Conservation (phyloP, 176 grass and related monocot species). For the Secale cereale region DNA sequence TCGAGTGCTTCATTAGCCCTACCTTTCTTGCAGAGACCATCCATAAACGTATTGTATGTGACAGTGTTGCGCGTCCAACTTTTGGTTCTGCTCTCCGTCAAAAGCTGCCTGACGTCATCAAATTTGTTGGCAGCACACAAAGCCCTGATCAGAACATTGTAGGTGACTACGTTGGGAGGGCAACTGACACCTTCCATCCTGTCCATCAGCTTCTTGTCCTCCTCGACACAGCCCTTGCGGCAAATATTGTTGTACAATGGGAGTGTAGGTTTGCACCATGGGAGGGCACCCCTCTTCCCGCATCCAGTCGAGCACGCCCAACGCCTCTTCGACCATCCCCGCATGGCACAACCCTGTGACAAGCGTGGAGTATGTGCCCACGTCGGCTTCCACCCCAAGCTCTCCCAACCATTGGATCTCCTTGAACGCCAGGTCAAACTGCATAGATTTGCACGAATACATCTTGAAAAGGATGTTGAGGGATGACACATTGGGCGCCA, state of each 20-base stretch:
- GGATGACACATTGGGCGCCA: slow-evolving; percentile 39
- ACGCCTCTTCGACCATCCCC: slow-evolving; percentile 43
- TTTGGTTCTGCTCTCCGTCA: slow-evolving; percentile 40
- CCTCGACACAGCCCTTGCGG: slow-evolving; percentile 50
- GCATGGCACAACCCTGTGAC: slow-evolving; percentile 6
- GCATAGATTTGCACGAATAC: slow-evolving; percentile 27
- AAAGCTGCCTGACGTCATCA: slow-evolving; percentile 48
- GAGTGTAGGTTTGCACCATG: slow-evolving; percentile 65
- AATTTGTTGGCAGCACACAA: slow-evolving; percentile 46
- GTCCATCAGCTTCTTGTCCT: slow-evolving; percentile 57
- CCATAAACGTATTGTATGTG: slow-evolving; percentile 76
- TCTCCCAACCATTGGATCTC: slow-evolving; percentile 27
- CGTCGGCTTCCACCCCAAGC: slow-evolving; percentile 43
- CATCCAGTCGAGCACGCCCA: slow-evolving; percentile 69
- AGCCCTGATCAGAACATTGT: slow-evolving; percentile 68
- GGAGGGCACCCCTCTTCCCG: slow-evolving; percentile 39
- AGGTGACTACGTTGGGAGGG: slow-evolving; percentile 54
- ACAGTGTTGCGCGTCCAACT: slow-evolving; percentile 48
- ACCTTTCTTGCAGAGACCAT: slow-evolving; percentile 60
- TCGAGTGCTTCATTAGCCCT: slow-evolving; percentile 53
- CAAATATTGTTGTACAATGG: slow-evolving; percentile 78
- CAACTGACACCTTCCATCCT: slow-evolving; percentile 52
- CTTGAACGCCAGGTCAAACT: slow-evolving; percentile 52
- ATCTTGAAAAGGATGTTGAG: slow-evolving; percentile 73
- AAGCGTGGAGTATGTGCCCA: slow-evolving; percentile 56